Base-by-base conservation (phyloP, 345 rosid species). In the Ceriops decandra region DNA sequence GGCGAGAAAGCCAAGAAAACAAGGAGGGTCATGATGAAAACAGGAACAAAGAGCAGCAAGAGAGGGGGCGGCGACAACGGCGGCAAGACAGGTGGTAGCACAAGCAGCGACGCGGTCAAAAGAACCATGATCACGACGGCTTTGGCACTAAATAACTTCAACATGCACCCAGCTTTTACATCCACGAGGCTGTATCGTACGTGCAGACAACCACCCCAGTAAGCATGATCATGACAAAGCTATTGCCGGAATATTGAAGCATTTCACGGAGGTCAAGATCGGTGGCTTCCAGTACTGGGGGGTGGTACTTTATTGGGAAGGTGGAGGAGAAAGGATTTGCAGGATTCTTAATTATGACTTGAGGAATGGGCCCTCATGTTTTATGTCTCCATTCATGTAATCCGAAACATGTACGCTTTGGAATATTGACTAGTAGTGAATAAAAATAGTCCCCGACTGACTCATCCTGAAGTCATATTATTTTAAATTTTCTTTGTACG, bases 11-110 rank as follows among this genome's bases (percentile, higher is more conserved):
- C 75, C 69, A 72, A 58, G 70, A 64, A 58, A 65, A 72, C 7
- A 52, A 72, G 75, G 59, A 72, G 70, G 59, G 24, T 19, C 70
- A 72, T 31, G 28, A 72, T 65, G 4, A 72, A 65, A 65, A 72
- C 75, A 3, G 75, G 75, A 47, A 72, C 36, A 27, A 72, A 65
- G n/a, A 72, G 68, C 38, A 72, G 31, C 53, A 72, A 28, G 28
- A 65, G 7, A 27, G 75, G 75, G 53, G 75, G 75, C 22, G 75
- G 69, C 21, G 75, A 64, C 27, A 72, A 66, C 46, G 75, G 75
- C 6, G 75, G 75, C 75, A 72, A 51, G 7, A 72, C 70, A 53
- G 59, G 65, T 24, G 75, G 75, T 20, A 72, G 49, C 16, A 72
- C 60, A 21, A 65, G 52, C 27, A 72, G 58, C 33, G 69, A 64